Percentiles rank a stretch among this genome's conserved stretches.
Evolutionary conservation across 2,329 filamentous ascomycete species (phyloP).

Genomic region (Alternaria longipes): DNA sequence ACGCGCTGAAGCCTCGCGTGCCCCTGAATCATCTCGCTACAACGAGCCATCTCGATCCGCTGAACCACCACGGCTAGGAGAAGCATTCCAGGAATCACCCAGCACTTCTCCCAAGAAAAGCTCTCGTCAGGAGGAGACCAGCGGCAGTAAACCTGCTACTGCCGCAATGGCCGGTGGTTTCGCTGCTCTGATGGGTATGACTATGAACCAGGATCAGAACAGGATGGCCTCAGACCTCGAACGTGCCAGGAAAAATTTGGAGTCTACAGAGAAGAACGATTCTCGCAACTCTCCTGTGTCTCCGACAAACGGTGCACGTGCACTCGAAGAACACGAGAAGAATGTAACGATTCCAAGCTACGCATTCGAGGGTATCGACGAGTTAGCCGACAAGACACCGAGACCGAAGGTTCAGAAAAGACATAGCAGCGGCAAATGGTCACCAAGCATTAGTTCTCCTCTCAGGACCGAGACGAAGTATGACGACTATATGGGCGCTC

Average conservation of each 20-base stretch:
- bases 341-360: slow-evolving; percentile 41
- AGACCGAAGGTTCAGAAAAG: slow-evolving; percentile 61
- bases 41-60: not conserved
- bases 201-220: slow-evolving; percentile 48
- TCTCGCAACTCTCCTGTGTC: slow-evolving; percentile 22
- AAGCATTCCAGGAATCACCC: slow-evolving; percentile 3
- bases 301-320: slow-evolving; percentile 30
- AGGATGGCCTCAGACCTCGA: slow-evolving; percentile 41
- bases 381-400: slow-evolving; percentile 51
- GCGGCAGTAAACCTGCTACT: slow-evolving; percentile 28
- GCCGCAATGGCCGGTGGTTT: slow-evolving; percentile 46
- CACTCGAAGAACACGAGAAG: slow-evolving; percentile 25
- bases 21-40: not conserved
- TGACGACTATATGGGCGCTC: slow-evolving; percentile 53
- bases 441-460: slow-evolving; percentile 55
- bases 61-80: slow-evolving; percentile 3
- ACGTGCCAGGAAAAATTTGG: slow-evolving; percentile 37
- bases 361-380: slow-evolving; percentile 47
- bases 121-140: slow-evolving; percentile 22
- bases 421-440: slow-evolving; percentile 53
- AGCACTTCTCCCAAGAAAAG: slow-evolving; percentile 15
- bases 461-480: slow-evolving; percentile 56
- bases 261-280: slow-evolving; percentile 32
- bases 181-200: slow-evolving; percentile 42
- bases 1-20: slow-evolving; percentile 4